Evolutionary conservation across 192 early-diverging fungal species (phyloP), one percentile per base, ranked within the genome.

Genomic region (Backusella liffmaniae): DNA sequence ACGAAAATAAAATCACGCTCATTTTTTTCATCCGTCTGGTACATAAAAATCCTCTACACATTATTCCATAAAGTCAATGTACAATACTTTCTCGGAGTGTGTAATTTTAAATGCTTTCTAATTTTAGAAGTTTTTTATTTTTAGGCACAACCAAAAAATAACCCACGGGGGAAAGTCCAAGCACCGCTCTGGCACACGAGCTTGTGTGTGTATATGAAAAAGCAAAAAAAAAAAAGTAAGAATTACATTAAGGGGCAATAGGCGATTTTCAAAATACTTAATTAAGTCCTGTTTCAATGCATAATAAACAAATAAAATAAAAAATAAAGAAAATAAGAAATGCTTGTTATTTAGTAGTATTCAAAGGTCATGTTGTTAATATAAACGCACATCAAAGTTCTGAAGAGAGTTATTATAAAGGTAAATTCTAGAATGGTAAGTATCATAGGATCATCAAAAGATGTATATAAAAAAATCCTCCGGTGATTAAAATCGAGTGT

Each of bases 51-150:
- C 42, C 42, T 44, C 42, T 15, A 12, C 13, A 3, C 2, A 3
- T 3, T 3, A 32, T 44, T 44, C 15, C 42, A 44, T 32, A 44
- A 13, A 44, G 3, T 3, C 12, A 44, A 44, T 16, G 42, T 16
- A 44, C 42, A 44, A 44, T 44, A 44, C 13, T 5, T 49, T 5
- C 46, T 49, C 46, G 46, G 46, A 49, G 46, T 49, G 46, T 29
- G 29, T 44, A 62, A 62, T 62, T 32, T 32, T 62, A 23, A 29
- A 12, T 26, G 23, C 12, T 62, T 62, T 29, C 56, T 62, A 62
- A 62, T 62, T 62, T 62, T 62, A 62, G 56, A 62, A 26, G 4
- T 62, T 49, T 62, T 62, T 62, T 62, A 62, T 62, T 62, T 62
- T 62, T 62, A 62, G 56, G 56, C 56, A 62, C 56, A 23, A 6